These are phyloP conservation scores for Sparassis latifolia DNA, from an alignment of 1,284 basidiomycete species.

Conservation along the genomic window DNA sequence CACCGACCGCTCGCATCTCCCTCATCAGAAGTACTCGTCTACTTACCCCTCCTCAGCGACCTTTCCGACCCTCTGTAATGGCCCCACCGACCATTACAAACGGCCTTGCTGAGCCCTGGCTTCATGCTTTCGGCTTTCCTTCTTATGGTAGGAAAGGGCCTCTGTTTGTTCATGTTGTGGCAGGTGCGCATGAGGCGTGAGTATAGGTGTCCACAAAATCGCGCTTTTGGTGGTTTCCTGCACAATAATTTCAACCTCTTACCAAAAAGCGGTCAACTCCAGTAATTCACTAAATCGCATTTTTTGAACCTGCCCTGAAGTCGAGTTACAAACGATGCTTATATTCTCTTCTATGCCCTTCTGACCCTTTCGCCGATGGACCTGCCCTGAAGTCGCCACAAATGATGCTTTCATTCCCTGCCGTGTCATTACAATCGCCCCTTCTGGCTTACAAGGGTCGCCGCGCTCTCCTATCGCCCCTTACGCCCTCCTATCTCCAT, in stretches of 20 bases:
- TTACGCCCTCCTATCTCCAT: conserved; percentile 28
- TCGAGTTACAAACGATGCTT: conserved; percentile 23
- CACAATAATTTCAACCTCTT: conserved; percentile 17
- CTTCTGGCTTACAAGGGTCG: no score
- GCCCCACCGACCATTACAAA: no score
- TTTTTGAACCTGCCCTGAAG: conserved; percentile 1
- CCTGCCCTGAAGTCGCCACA: no score
- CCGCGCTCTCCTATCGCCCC: no score
- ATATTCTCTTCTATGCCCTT: conserved; percentile 33
- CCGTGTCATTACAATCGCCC: no score
- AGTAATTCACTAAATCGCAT: neutral
- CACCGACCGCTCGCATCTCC: neutral
- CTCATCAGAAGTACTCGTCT: neutral
- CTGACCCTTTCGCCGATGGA: no score
- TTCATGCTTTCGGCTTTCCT: conserved; percentile 16
- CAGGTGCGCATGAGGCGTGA: conserved; percentile 17
- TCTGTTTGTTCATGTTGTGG: conserved; percentile 11
- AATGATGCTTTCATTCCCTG: no score
- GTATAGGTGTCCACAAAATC: conserved; percentile 20
- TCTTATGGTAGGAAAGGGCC: conserved; percentile 14
- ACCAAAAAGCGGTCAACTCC: conserved; percentile 18
- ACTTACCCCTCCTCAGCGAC: neutral
- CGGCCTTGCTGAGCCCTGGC: no score
- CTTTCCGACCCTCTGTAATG: neutral
- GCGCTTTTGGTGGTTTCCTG: conserved; percentile 14